Base-by-base conservation (phyloP, 352 stramenopile genomes). In the Globisporangium takayamanum region DNA sequence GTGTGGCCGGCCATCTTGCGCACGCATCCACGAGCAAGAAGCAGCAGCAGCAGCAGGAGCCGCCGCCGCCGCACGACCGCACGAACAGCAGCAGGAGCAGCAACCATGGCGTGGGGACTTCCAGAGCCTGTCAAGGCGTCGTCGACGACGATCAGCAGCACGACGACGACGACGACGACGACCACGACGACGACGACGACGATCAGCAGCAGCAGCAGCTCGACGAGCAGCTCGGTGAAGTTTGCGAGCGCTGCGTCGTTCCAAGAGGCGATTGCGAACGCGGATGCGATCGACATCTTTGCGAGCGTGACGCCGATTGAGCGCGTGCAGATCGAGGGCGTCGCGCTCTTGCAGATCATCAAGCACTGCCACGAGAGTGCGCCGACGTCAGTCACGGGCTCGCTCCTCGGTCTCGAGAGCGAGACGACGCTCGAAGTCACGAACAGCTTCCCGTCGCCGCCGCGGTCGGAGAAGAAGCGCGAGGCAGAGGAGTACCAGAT, bases 351-450 rank as follows among this genome's bases (percentile, higher is more conserved):
- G 47, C 92, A 97, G 80, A 94, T 98, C 70, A 94, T 99, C 70
- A 99, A 99, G 79, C 97, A 99, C 70, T 99, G 97, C 75, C 92
- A 98, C 63, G 96, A 99, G 68, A 96, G 87, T 54, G 76, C 98
- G 41, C 96, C 95, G 0, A 72, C 83, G 28, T 90, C 96, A 62
- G 96, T 98, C 28, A 90, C 96, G 18, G 97, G 97, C 22, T 98
- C 95, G 41, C 84, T 99, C 36, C 77, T 99, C 12, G 97, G 97
- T 37, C 78, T 99, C 59, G 92, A 97, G 60, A 84, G 86, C 30
- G 87, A 52, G 42, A 12, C 42, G 5, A 83, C 87, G 51, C 80
- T 99, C 33, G 94, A 99, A 74, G 92, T 99, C 36, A 99, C 97
- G 51, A 97, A 98, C 79, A 91, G 89, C 64, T 99, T 99, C 78